Conservation (phyloP, 2,329 filamentous ascomycete genomes). For the Thielaviopsis euricoi region DNA sequence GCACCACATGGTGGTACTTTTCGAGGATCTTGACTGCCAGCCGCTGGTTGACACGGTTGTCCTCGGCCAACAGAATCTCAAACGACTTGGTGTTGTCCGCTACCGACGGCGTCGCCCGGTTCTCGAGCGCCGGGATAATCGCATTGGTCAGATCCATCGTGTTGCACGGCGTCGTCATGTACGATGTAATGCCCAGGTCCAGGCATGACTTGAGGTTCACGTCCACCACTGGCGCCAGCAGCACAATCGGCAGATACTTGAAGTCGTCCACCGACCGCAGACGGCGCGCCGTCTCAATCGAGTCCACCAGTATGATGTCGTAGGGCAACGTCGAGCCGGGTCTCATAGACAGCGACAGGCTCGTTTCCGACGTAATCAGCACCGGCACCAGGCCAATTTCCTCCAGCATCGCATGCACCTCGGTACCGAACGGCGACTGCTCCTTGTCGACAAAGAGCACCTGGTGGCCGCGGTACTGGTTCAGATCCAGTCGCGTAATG, state of each 20-base stretch:
- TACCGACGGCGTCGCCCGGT: constrained; percentile 75
- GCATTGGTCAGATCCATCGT: constrained; percentile 90
- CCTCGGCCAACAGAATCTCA: constrained; percentile 86
- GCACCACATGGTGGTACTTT: constrained; percentile 86
- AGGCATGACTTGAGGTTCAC: constrained; percentile 87
- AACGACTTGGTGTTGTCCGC: constrained; percentile 92
- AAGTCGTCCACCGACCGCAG: constrained; percentile 82
- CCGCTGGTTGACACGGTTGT: constrained; percentile 94
- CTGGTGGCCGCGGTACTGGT: constrained; percentile 82
- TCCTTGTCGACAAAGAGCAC: constrained; percentile 92
- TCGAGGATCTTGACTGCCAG: constrained; percentile 92
- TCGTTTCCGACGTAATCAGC: constrained; percentile 67
- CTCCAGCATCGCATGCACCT: constrained; percentile 63
- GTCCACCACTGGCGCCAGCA: constrained; percentile 75
- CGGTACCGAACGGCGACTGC: constrained; percentile 56
- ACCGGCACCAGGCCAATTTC: constrained; percentile 66
- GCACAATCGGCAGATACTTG: constrained; percentile 92
- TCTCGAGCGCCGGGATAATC: constrained; percentile 88
- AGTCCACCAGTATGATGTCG: constrained; percentile 92
- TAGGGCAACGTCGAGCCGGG: constrained; percentile 50
- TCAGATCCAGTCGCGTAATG: constrained; percentile 59
- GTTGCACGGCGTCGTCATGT: constrained; percentile 94
- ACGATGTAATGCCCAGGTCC: constrained; percentile 93
- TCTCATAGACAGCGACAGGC: constrained; percentile 36
- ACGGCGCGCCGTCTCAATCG: constrained; percentile 73